phyloP scores from a whole-genome alignment of 2,329 filamentous ascomycete genomes.

The Colletotrichum chlorophyti region DNA sequence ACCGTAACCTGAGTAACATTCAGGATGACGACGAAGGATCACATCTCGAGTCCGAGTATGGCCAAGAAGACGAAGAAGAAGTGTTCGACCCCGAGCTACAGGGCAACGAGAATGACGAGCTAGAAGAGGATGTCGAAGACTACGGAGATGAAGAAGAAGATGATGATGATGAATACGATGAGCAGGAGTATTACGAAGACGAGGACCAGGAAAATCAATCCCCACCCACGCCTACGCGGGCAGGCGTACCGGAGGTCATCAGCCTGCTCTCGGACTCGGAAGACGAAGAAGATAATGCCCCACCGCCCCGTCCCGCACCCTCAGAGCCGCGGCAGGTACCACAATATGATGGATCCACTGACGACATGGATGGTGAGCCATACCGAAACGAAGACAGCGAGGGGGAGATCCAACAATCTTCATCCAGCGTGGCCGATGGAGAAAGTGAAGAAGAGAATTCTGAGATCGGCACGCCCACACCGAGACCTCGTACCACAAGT shows the following conservation, averaged over 20 bases:
- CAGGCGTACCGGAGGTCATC: slow-evolving; percentile 24
- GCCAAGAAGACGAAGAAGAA: slow-evolving; percentile 20
- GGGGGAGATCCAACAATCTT: background rate
- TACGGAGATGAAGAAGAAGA: slow-evolving; percentile 12
- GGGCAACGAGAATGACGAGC: slow-evolving; percentile 23
- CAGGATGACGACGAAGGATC: slow-evolving; percentile 30
- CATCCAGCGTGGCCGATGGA: background rate
- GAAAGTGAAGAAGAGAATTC: slow-evolving; percentile 13
- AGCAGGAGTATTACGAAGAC: slow-evolving; percentile 27
- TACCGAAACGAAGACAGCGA: background rate
- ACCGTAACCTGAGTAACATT: slow-evolving; percentile 29
- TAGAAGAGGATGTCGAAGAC: slow-evolving; percentile 20
- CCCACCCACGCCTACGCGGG: background rate
- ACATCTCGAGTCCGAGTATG: slow-evolving; percentile 29
- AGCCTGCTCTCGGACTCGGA: slow-evolving; percentile 29
- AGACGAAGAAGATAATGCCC: slow-evolving; percentile 21
- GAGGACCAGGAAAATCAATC: slow-evolving; percentile 18
- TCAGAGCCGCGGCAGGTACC: background rate
- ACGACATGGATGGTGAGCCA: slow-evolving; percentile 6
- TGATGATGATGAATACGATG: slow-evolving; percentile 26
- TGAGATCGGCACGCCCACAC: slow-evolving; percentile 10
- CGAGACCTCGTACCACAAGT: slow-evolving; percentile 1
- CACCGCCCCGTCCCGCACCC: background rate
- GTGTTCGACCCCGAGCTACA: slow-evolving; percentile 11
- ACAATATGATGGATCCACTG: slow-evolving; percentile 21